Conservation (phyloP, 805 yeast species). For the Kluyveromyces aestuarii region DNA sequence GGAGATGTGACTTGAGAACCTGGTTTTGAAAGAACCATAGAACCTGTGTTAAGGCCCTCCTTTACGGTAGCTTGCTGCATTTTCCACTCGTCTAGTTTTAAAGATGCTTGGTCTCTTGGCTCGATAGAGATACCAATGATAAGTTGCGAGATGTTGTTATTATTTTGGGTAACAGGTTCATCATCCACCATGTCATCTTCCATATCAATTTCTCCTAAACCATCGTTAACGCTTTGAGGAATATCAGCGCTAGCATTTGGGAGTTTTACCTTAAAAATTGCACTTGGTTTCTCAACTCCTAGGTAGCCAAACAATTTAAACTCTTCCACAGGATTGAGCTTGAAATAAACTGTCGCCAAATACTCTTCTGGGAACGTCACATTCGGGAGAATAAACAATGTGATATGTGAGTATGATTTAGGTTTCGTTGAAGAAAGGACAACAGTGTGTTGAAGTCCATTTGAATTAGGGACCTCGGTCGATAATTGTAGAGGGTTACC, state of each 20-base stretch:
- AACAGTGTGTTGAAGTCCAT: constrained; percentile 29
- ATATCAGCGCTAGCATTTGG: constrained; percentile 10
- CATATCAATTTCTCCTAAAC: constrained; percentile 49
- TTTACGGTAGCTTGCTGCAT: constrained; percentile 12
- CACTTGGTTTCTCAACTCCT: constrained; percentile 68
- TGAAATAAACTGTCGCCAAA: constrained; percentile 84
- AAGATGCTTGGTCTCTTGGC: constrained; percentile 57
- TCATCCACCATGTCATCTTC: constrained; percentile 36
- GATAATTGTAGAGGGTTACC: constrained; percentile 31
- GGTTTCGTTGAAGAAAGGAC: constrained; percentile 29
- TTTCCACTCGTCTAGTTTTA: constrained; percentile 40
- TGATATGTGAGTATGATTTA: constrained; percentile 51
- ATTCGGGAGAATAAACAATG: constrained; percentile 80
- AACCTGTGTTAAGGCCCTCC: constrained; percentile 14
- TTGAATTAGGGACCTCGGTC: constrained; percentile 29
- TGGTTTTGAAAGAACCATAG: constrained; percentile 24
- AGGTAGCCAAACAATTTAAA: constrained; percentile 62
- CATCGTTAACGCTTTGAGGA: constrained; percentile 19
- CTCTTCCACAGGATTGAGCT: constrained; percentile 50
- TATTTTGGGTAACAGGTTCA: constrained; percentile 25
- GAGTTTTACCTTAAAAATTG: constrained; percentile 71
- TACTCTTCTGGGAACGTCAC: constrained; percentile 58
- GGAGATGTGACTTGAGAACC: constrained; percentile 18
- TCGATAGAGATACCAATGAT: constrained; percentile 88
- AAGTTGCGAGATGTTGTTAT: constrained; percentile 30